Evolutionary conservation across 345 rosid species (phyloP), one percentile per base, ranked within the genome.

Genomic region (Dipteronia dyeriana): DNA sequence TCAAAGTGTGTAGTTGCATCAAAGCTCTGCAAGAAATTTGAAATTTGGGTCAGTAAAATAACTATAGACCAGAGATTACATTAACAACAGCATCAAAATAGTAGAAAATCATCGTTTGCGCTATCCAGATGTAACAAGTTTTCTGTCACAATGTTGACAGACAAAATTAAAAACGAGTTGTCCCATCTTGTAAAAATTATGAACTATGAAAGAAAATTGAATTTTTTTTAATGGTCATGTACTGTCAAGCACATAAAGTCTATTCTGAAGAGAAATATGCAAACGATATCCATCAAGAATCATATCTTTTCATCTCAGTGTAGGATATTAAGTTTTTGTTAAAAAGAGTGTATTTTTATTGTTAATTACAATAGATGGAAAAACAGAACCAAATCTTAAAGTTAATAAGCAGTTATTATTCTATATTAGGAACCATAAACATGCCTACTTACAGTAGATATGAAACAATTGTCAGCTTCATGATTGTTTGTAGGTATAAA

Each of bases 1-100:
- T 91, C 97, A 73, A 94, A 91, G 77, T 94, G 98, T 61, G 97
- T 90, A n/a, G 97, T 89, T 78, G 92, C 89, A 77, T 93, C 96
- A 71, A 90, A 95, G 73, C 90, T 87, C 98, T 95, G 88, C 81
- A 74, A 77, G 66, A 49, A 70, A 43, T 74, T 51, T 16, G 67
- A 73, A 25, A 72, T 16, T 76, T 9, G 3, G 62, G 17, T 61
- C 57, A 63, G 14, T 49, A 53, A 53, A 53, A 53, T 19, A 14
- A 16, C 57, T 53, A 53, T 4, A 53, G 57, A 53, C 56, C 7
- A 16, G 56, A 51, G 56, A 51, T 51, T 16, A 14, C 19, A 51
- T 14, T 14, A 14, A 51, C 56, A 16, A 51, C 56, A 51, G 56
- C n/a, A 20, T 59, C 25, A 59, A 19, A 59, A 3, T 59, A 59